Conservation (phyloP, 129 eudicot genomes). For the Logfia minima region DNA sequence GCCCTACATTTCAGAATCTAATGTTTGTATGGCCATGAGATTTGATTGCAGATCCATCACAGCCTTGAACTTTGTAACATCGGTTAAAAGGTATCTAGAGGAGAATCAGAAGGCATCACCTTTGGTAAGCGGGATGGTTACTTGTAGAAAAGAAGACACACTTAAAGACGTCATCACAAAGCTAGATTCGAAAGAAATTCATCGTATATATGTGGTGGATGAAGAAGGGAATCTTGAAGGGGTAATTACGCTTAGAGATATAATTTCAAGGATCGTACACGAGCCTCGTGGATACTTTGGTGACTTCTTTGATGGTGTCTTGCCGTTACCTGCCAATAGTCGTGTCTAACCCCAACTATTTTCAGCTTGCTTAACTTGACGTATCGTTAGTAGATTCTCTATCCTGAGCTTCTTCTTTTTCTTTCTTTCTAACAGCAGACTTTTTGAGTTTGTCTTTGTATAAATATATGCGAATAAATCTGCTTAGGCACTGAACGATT, state of each 20-base stretch:
- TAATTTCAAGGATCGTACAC: constrained; percentile 84
- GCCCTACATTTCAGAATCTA: not conserved
- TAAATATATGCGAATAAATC: constrained; percentile 23
- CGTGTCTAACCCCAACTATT: constrained; percentile 50
- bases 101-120: constrained; percentile 54
- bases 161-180: constrained; percentile 64
- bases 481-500: not conserved
- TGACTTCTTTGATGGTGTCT: constrained; percentile 88
- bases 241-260: constrained; percentile 83
- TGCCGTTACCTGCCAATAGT: constrained; percentile 80
- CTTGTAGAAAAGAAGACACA: constrained; percentile 62
- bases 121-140: constrained; percentile 61
- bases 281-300: constrained; percentile 97
- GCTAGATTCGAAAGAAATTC: constrained; percentile 75
- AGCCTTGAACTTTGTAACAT: constrained; percentile 74
- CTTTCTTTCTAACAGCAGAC: constrained; percentile 2
- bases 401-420: not conserved
- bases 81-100: constrained; percentile 61
- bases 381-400: not conserved
- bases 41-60: constrained; percentile 73
- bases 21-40: not conserved
- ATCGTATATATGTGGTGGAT: constrained; percentile 77
- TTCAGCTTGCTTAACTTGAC: constrained; percentile 4
- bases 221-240: constrained; percentile 79
- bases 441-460: constrained; percentile 26